A percentile compares a stretch with the other conserved stretches of the same genome.
Evolutionary conservation across 352 stramenopile species (phyloP).

Genomic region (Phytopythium vexans): DNA sequence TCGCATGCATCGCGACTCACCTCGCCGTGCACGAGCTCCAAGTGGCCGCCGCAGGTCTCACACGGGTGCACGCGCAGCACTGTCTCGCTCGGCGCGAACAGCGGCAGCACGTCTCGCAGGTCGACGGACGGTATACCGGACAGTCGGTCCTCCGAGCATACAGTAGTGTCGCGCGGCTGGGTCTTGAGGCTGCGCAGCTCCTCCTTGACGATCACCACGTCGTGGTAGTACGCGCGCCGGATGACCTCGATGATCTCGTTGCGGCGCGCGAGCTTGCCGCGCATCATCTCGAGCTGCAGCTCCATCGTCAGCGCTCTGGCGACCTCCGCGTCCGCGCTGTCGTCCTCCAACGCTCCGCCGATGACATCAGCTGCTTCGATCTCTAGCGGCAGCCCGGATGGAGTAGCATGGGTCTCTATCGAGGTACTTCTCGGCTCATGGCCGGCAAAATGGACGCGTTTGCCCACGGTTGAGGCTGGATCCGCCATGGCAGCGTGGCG

Average conservation of each 20-base stretch:
- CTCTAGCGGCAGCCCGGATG: too few relatives aligned
- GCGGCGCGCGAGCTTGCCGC: constrained; percentile 57
- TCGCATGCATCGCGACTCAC: constrained; percentile 12
- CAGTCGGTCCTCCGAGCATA: constrained; percentile 31
- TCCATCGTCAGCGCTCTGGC: constrained; percentile 29
- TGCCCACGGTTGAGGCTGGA: too few relatives aligned
- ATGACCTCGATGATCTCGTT: constrained; percentile 78
- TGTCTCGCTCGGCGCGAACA: constrained; percentile 75
- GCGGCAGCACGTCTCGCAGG: constrained; percentile 53
- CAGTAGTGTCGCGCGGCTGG: neutral
- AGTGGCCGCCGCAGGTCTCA: constrained; percentile 59
- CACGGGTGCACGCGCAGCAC: constrained; percentile 74
- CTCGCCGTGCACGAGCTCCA: constrained; percentile 81
- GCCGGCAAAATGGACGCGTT: too few relatives aligned
- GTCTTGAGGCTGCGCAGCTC: constrained; percentile 34
- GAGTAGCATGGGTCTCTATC: too few relatives aligned
- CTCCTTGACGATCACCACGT: constrained; percentile 83
- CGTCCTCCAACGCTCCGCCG: constrained; percentile 10
- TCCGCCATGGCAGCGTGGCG: too few relatives aligned
- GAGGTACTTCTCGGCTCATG: too few relatives aligned
- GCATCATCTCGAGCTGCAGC: constrained; percentile 63
- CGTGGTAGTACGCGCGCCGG: constrained; percentile 74
- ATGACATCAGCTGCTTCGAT: constrained; percentile 10
- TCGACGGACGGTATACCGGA: constrained; percentile 68
- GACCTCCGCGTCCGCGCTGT: constrained; percentile 29